These are phyloP conservation scores for Exidia glandulosa DNA, from an alignment of 768 basidiomycete genomes.

Conservation along the genomic window DNA sequence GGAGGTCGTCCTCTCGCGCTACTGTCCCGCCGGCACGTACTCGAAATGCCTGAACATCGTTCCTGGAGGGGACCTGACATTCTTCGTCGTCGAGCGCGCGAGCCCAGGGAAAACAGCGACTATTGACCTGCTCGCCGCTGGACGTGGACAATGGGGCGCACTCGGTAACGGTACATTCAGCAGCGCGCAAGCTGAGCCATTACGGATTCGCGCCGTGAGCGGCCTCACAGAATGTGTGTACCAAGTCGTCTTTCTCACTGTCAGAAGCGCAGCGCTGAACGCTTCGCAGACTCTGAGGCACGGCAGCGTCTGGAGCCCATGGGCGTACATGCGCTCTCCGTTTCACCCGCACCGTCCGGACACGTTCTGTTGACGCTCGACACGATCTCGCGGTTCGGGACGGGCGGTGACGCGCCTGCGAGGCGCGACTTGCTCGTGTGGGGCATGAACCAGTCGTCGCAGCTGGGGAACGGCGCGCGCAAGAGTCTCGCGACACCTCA, in stretches of 20 bases:
- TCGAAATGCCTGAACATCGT: slow-evolving; percentile 55
- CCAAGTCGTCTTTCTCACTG: neutral
- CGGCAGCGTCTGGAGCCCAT: slow-evolving; percentile 45
- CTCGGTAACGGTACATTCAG: slow-evolving; percentile 58
- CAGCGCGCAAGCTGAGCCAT: slow-evolving; percentile 58
- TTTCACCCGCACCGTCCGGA: slow-evolving; percentile 39
- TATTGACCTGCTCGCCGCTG: slow-evolving; percentile 60
- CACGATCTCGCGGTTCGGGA: slow-evolving; percentile 38
- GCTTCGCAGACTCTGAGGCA: neutral
- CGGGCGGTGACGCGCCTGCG: slow-evolving; percentile 21
- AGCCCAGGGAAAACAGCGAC: slow-evolving; percentile 17
- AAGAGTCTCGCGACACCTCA: slow-evolving; percentile 45
- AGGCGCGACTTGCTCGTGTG: slow-evolving; percentile 61
- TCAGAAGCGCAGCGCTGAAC: neutral
- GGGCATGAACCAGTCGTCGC: slow-evolving; percentile 64
- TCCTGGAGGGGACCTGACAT: slow-evolving; percentile 68
- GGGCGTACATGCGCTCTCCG: slow-evolving; percentile 45
- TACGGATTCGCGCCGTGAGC: slow-evolving; percentile 67
- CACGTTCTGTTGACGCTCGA: slow-evolving; percentile 70
- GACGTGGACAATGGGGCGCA: slow-evolving; percentile 77
- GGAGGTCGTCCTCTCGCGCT: slow-evolving; percentile 65
- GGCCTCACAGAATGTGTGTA: slow-evolving; percentile 76
- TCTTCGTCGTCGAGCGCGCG: slow-evolving; percentile 59
- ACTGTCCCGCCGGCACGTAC: slow-evolving; percentile 34
- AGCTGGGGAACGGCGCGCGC: slow-evolving; percentile 66